Evolutionary conservation across 2,329 filamentous ascomycete species (phyloP), one percentile per base, ranked within the genome.

Genomic region (Clonostachys rhizophaga): DNA sequence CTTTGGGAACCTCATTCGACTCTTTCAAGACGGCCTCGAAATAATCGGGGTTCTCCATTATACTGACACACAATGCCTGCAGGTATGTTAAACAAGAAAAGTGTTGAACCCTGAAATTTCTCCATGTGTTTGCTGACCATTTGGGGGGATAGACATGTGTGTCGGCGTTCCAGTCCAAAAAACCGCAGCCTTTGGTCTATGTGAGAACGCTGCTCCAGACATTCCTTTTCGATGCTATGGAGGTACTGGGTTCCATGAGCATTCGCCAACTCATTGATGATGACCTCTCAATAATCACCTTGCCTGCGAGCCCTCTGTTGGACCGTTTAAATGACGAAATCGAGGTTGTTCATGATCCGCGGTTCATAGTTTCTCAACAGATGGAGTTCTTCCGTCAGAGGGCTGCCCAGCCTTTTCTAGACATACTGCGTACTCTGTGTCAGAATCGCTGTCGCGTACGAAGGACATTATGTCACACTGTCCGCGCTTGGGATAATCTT

Each of bases 371-470:
- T 51, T 81, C 88, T 0, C 74, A 81, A 45, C 75, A 84, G 45
- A 89, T 96, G 76, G 87, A 96, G 54, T 58, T 72, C 2, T 86
- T 86, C 56, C 75, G 83, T 12, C 71, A 79, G 50, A 69, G 78
- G 30, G 77, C 80, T 2, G 81, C 76, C 6, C 72, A 89, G 63
- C 83, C 86, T 0, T 96, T 91, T 58, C 71, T 96, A 16, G 91
- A 96, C 54, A 78, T 95, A 14, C 85, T 94, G 57, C 83, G 91
- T 43, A 86, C 88, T 8, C 75, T 94, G 16, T 95, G 91, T 57
- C 89, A 97, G 61, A 99, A 97, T 60, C 78, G 91, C 45, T 95
- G 90, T 60, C 86, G 94, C 3, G 83, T 95, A 40, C 83, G 94
- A n/a, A 82, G 94, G 35, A 91, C 86, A n/a, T 76, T 99, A 9